These are phyloP conservation scores for Westerdykella ornata DNA, from an alignment of 2,329 filamentous ascomycete species.

Conservation along the genomic window DNA sequence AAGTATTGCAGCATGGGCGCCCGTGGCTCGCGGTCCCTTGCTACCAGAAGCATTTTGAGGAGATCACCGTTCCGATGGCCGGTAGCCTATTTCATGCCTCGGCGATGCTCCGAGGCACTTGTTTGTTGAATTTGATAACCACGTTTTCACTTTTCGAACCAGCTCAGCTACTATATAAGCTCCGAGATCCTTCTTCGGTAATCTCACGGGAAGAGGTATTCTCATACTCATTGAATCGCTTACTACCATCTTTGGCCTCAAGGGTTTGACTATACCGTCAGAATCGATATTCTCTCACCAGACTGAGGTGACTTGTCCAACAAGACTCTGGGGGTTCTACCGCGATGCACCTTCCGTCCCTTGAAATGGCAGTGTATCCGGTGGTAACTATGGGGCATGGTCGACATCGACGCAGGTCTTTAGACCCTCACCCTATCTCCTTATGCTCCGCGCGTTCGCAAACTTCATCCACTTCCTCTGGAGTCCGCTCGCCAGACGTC, in stretches of 20 bases:
- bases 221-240: too few species aligned
- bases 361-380: constrained; percentile 29
- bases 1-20: constrained; percentile 10
- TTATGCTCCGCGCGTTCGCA: constrained; percentile 25
- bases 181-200: too few species aligned
- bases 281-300: too few species aligned
- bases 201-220: too few species aligned
- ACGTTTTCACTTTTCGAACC: constrained; percentile 1
- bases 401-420: constrained; percentile 17
- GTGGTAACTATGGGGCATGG: constrained; percentile 33
- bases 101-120: constrained; percentile 8
- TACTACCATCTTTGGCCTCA: too few species aligned
- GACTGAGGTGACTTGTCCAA: too few species aligned
- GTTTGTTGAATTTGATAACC: constrained; percentile 16
- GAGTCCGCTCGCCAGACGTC: constrained; percentile 26
- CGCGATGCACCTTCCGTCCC: constrained; percentile 35
- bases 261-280: too few species aligned
- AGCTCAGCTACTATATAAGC: too few species aligned
- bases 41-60: not conserved
- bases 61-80: constrained; percentile 6
- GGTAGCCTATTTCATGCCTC: constrained; percentile 7
- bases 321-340: constrained; percentile 2
- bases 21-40: constrained; percentile 1
- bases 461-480: constrained; percentile 14
- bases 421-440: constrained; percentile 20